Percentiles rank a stretch among this genome's conserved stretches.
These are phyloP conservation scores for bread wheat (Triticum aestivum) DNA, from an alignment of 176 grass and related monocot genomes.

Conservation along the genomic window IWGSC_CS_RefSeq_v2.1 NC_057798.1:27275819-27276318, in stretches of 20 bases:
- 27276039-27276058: neutral
- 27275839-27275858: neutral
- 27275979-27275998: neutral
- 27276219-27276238: neutral
- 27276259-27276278: neutral
- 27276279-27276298: neutral
- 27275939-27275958: constrained; percentile 43
- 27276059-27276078: neutral
- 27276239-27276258: neutral
- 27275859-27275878: neutral
- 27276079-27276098: neutral
- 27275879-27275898: constrained; percentile 39
- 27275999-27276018: neutral
- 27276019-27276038: neutral
- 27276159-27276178: constrained; percentile 93
- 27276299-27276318: neutral
- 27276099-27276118: neutral
- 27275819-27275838: constrained; percentile 39
- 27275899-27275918: constrained; percentile 96
- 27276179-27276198: constrained; percentile 84
- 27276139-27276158: constrained; percentile 88
- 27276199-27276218: constrained; percentile 81
- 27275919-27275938: constrained; percentile 85
- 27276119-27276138: constrained; percentile 77
- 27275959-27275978: neutral